Conservation (phyloP, 2,329 filamentous ascomycete species). For the Didymella pinodella region DNA sequence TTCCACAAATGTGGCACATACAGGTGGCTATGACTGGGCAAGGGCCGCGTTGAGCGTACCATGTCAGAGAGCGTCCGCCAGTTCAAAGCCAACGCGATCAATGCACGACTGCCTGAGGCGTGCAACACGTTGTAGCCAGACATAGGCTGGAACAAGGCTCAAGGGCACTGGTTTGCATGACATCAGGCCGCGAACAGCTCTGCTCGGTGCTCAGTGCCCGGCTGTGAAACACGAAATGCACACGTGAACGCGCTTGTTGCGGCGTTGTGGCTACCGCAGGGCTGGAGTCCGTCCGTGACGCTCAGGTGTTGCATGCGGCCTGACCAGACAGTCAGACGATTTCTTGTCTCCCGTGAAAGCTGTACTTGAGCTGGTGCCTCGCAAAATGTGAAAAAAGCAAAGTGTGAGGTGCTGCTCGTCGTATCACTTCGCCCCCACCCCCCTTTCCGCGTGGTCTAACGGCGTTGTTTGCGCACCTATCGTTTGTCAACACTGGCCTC, state of each 20-base stretch:
- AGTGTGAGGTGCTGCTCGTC: background rate
- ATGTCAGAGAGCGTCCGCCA: background rate
- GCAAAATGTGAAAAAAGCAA: conserved; percentile 8
- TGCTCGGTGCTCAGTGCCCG: background rate
- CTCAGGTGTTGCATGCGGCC: conserved; percentile 12
- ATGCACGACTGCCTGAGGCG: background rate
- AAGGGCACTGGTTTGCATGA: conserved; percentile 3
- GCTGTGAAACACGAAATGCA: conserved; percentile 4
- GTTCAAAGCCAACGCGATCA: background rate
- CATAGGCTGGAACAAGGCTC: conserved; percentile 4
- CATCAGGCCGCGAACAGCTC: conserved; percentile 11
- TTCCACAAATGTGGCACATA: background rate
- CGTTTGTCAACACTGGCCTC: conserved; percentile 14
- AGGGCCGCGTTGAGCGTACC: background rate
- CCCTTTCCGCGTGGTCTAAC: conserved; percentile 16
- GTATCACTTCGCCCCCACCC: conserved; percentile 1
- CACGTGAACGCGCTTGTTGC: conserved; percentile 21
- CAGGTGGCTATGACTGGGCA: background rate
- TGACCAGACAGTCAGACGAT: conserved; percentile 22
- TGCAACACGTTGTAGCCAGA: background rate
- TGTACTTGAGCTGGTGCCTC: conserved; percentile 11
- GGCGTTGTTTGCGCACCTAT: conserved; percentile 22
- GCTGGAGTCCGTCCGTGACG: conserved; percentile 12
- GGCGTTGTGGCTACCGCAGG: background rate
- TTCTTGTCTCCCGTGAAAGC: background rate